Evolutionary conservation across 306 rosid species (phyloP), one percentile per base, ranked within the genome.

Genomic region (Cercis canadensis): DNA sequence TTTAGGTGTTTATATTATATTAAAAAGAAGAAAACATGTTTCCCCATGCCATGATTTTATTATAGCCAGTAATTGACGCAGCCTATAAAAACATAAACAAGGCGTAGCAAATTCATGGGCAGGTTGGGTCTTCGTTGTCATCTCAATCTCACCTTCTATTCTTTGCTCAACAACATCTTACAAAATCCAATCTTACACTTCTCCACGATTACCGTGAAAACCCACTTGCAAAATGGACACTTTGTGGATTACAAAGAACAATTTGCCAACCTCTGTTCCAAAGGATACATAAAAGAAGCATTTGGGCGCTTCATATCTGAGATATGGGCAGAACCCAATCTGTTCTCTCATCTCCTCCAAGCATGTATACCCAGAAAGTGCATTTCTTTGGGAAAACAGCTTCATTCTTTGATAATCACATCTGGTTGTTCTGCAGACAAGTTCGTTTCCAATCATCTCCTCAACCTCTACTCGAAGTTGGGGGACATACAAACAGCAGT

Each of bases 361-460:
- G 84, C 97, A 68, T 88, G 92, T 50, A 67, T 85, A 39, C 73
- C 83, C 65, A 79, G 45, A 53, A 83, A 79, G 57, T 89, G 92
- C 19, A 60, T 86, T 62, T 62, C 76, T 21, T 56, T 86, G 12
- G 94, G 80, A 47, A 86, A 83, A 61, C 98, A 94, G 77, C 77
- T 90, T 47, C 98, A 94, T 75, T 87, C 88, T 57, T 68, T 89
- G 77, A 76, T 87, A 2, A 45, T 90, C 36, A 87, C 96, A 37
- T 94, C 95, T 62, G 97, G 97, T 36, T 71, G 82, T 81, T 85
- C 83, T 70, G 19, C 80, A 3, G 90, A 90, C 82, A 90, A 74
- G 86, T 94, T 90, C 82, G 31, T 89, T 46, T 87, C 82, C 64
- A 94, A 90, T 74, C 96, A 90, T 71, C 87, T 94, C 64, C 76